Conservation (phyloP, 2,329 filamentous ascomycete species). For the Trichoderma sp. region DNA sequence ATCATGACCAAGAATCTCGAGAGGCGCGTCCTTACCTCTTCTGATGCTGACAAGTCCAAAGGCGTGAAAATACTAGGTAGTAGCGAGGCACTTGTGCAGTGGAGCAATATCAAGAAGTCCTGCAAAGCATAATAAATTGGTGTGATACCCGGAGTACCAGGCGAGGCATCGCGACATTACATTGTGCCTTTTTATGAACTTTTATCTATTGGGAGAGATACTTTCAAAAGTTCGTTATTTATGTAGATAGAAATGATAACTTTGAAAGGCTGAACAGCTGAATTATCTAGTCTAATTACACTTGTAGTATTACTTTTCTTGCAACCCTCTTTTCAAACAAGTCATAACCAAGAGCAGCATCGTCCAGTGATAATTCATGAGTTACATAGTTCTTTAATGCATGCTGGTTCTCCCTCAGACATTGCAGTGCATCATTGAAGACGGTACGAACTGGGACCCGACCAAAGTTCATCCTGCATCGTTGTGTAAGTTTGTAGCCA, state of each 20-base stretch:
- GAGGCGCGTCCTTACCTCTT: not conserved
- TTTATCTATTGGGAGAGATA: not conserved
- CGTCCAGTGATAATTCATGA: not conserved
- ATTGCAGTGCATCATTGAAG: not conserved
- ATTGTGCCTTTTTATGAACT: not conserved
- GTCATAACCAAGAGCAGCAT: not conserved
- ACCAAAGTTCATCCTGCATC: slow-evolving; percentile 3
- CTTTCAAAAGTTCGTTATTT: not conserved
- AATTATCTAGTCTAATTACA: not conserved
- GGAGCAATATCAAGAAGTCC: not conserved
- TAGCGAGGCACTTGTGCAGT: not conserved
- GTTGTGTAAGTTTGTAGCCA: not conserved
- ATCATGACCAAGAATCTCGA: not conserved
- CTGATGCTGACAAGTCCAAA: not conserved
- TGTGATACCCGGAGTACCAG: not conserved
- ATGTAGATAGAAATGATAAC: not conserved
- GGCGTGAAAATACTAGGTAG: not conserved
- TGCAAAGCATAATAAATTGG: not conserved
- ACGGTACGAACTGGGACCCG: not conserved
- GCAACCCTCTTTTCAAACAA: slow-evolving; percentile 1
- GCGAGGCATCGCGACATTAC: not conserved
- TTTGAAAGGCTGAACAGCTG: not conserved
- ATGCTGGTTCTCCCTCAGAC: not conserved
- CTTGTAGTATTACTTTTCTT: slow-evolving; percentile 7
- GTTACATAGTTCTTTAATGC: not conserved